A percentile compares a stretch with the other conserved stretches of the same genome.
Conservation (phyloP, 2,329 filamentous ascomycete species). For the Stemphylium vesicarium region DNA sequence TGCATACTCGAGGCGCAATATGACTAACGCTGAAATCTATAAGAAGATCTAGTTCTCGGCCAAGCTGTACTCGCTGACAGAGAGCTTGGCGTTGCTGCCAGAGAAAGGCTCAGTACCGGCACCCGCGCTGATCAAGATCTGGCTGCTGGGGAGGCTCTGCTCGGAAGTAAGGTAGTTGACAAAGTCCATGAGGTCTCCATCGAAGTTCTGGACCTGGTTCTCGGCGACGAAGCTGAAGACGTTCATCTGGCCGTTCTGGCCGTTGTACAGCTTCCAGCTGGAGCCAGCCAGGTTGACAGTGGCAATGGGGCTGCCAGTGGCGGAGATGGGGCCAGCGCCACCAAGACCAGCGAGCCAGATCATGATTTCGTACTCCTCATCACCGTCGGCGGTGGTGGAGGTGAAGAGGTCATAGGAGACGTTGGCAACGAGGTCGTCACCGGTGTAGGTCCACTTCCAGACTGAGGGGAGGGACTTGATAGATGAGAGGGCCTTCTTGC, state of each 20-base stretch:
- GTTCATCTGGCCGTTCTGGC: conserved; percentile 64
- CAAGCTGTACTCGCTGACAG: conserved; percentile 50
- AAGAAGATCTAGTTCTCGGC: conserved; percentile 23
- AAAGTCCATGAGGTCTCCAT: conserved; percentile 64
- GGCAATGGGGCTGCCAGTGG: conserved; percentile 60
- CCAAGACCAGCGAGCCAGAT: conserved; percentile 67
- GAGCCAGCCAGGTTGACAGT: conserved; percentile 61
- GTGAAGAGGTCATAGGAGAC: conserved; percentile 70
- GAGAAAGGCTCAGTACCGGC: conserved; percentile 65
- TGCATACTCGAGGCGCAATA: too few species aligned
- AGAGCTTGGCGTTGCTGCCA: conserved; percentile 56
- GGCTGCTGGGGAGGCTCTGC: conserved; percentile 56
- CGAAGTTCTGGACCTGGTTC: conserved; percentile 59
- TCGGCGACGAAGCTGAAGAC: conserved; percentile 67
- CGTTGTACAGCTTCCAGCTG: conserved; percentile 65
- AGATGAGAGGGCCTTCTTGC: conserved; percentile 39
- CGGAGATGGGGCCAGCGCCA: conserved; percentile 65
- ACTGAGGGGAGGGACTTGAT: conserved; percentile 53
- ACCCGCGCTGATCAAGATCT: conserved; percentile 62
- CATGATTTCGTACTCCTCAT: conserved; percentile 68
- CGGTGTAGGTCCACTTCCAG: conserved; percentile 60
- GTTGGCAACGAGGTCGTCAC: conserved; percentile 59
- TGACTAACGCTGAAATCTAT: background rate
- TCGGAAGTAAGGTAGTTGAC: conserved; percentile 60
- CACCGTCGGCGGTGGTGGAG: conserved; percentile 53